phyloP scores from a whole-genome alignment of 2,329 filamentous ascomycete species.

The Pestalotiopsis sp. region DNA sequence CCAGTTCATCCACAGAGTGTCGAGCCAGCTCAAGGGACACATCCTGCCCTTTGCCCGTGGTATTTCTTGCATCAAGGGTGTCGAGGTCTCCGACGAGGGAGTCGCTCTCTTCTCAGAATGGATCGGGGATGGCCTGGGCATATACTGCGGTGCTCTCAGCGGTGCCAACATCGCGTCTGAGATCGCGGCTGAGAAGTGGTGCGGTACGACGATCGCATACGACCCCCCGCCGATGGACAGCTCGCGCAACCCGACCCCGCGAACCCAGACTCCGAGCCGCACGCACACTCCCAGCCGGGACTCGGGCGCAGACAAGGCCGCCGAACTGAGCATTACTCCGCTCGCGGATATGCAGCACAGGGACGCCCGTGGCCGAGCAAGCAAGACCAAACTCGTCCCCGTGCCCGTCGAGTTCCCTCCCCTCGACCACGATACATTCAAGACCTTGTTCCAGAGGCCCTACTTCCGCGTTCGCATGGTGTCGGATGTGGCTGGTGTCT shows the following conservation, averaged over 20 bases:
- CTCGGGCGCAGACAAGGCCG: conserved; percentile 47
- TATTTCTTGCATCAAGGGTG: conserved; percentile 97
- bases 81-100: conserved; percentile 85
- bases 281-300: conserved; percentile 46
- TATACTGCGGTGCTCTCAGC: conserved; percentile 94
- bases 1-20: conserved; percentile 90
- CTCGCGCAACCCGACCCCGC: conserved; percentile 68
- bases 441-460: conserved; percentile 86
- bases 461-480: conserved; percentile 98
- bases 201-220: conserved; percentile 95
- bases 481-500: conserved; percentile 93
- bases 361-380: conserved; percentile 67
- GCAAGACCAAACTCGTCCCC: conserved; percentile 71
- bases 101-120: conserved; percentile 92
- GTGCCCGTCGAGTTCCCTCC: conserved; percentile 83
- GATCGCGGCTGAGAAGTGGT: conserved; percentile 94
- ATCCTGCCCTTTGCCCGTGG: conserved; percentile 91
- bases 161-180: conserved; percentile 96
- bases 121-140: conserved; percentile 87
- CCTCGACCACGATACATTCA: conserved; percentile 81
- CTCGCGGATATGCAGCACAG: conserved; percentile 63
- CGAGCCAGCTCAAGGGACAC: conserved; percentile 81
- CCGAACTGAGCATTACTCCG: conserved; percentile 53
- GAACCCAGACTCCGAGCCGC: conserved; percentile 48
- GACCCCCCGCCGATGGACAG: conserved; percentile 84